Base-by-base conservation (phyloP, 352 stramenopile genomes). In the Phytophthora citricola region DNA sequence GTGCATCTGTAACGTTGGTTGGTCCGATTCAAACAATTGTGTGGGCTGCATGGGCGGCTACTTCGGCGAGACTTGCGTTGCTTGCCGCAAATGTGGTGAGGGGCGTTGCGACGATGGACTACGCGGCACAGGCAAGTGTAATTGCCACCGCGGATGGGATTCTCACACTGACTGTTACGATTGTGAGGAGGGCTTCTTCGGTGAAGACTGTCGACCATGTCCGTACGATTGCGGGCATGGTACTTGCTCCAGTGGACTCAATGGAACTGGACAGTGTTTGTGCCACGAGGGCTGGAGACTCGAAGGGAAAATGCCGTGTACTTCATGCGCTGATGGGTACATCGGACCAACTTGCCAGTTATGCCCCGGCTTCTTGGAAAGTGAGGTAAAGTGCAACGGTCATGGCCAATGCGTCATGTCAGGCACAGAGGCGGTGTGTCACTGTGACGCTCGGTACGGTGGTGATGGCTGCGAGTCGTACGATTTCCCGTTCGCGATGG, bases 11-110 rank as follows among this genome's bases (percentile, higher is more conserved):
- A 83, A 94, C 31, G 62, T 88, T 22, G 89, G 88, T 9, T 97
- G 87, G 86, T 93, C 87, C 11, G 81, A 93, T 55, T 97, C 88
- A 11, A 94, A 93, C 71, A 94, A 94, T 49, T 97, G 89, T 54
- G 89, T 95, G 40, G 86, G 87, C 7, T 97, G 89, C 54, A 94
- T 94, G 85, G 75, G 70, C 34, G 83, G 87, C 14, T 97, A 95
- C 58, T 97, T 80, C 53, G 75, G 89, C 7, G 73, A 88, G 46
- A 86, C 77, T 31, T 97, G 89, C 53, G 58, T 83, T 2, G 7
- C 73, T 8, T 97, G 89, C 58, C 85, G 85, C 8, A 88, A 90
- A 22, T 97, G 89, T 47, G 89, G 87, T 12, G 67, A 89, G 78
- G 87, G 87, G 4, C 73, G 83, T 12, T 97, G 89, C 56, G 85